Percentiles rank a stretch among this genome's conserved stretches.
Evolutionary conservation across 768 basidiomycete genomes (phyloP).

Genomic region (Suillus subaureus): DNA sequence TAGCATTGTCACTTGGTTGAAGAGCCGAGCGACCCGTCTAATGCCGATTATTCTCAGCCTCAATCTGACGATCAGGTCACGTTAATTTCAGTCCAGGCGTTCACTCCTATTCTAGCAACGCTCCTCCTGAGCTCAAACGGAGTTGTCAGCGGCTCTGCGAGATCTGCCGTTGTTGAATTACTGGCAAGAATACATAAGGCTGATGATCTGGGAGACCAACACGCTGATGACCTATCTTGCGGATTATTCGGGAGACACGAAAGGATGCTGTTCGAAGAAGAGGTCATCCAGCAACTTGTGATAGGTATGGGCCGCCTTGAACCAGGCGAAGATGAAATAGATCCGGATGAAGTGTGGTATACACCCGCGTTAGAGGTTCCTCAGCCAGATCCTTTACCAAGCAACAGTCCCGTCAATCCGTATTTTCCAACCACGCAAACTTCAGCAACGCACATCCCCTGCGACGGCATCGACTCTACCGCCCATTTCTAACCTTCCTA

Average conservation of each 20-base stretch:
- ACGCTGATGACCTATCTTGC: constrained; percentile 33
- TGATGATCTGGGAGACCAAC: constrained; percentile 44
- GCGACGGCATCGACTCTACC: constrained; percentile 21
- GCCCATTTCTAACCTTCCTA: constrained; percentile 11
- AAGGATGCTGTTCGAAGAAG: constrained; percentile 70
- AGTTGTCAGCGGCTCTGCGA: constrained; percentile 70
- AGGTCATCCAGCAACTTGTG: constrained; percentile 84
- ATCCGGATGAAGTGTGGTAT: constrained; percentile 35
- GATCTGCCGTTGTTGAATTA: constrained; percentile 77
- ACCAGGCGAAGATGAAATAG: constrained; percentile 36
- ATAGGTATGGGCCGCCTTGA: constrained; percentile 87
- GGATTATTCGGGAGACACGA: constrained; percentile 59
- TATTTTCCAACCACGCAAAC: constrained; percentile 52
- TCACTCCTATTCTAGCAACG: constrained; percentile 90
- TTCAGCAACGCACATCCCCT: constrained; percentile 20
- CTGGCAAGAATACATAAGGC: constrained; percentile 68
- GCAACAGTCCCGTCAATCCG: constrained; percentile 40
- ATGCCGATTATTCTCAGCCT: constrained; percentile 15
- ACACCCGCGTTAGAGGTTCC: constrained; percentile 33
- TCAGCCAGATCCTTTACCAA: constrained; percentile 10
- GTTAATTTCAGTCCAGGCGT: constrained; percentile 77
- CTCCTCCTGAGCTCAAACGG: constrained; percentile 82
- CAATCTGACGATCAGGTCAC: constrained; percentile 29
- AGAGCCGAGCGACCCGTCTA: constrained; percentile 33
- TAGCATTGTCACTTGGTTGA: constrained; percentile 72